Evolutionary conservation across 441 rosid genomes (phyloP), one percentile per base, ranked within the genome.

Genomic region (Sinapis alba): DNA sequence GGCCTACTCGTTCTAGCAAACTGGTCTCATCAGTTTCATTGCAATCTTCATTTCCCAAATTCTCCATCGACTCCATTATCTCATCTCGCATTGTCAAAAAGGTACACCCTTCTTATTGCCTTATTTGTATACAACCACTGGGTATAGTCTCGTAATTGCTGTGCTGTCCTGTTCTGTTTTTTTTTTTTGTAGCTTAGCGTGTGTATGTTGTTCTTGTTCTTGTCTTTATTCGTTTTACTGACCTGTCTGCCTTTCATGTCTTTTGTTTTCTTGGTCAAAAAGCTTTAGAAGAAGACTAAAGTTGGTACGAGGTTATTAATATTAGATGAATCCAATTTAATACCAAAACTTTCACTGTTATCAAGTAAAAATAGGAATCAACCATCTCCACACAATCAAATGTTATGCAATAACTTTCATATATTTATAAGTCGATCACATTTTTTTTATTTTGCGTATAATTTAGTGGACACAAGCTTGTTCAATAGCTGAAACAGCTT

Each of bases 1-100:
- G 72, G 28, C 62, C 83, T 3, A 65, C 11, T 63, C 51, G 75
- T n/a, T n/a, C n/a, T n/a, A 53, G 11, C 60, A 83, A 83, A 41
- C 56, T 74, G 30, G 23, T 69, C 58, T 70, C 62, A 64, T 82
- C 91, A 19, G 53, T 91, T 57, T 91, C 97, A 74, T 89, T 91
- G 90, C 67, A 45, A 16, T 88, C 90, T 75, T 86, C 91, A 4
- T 85, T 91, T 81, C 91, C 91, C 58, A 81, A 30, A 64, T 74
- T 86, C 80, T 84, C 86, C 53, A 26, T 78, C 65, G 64, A 28
- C 77, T 38, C 80, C 5, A 19, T 45, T 58, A 77, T 69, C 34
- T 69, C 79, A 43, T 59, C 78, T 73, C 83, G 84, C 53, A 64
- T 79, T 64, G 81, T 71, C 53, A 78, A 74, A 11, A 85, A 86